Conservation (phyloP, 768 basidiomycete species). For the Myochromella boudieri region DNA sequence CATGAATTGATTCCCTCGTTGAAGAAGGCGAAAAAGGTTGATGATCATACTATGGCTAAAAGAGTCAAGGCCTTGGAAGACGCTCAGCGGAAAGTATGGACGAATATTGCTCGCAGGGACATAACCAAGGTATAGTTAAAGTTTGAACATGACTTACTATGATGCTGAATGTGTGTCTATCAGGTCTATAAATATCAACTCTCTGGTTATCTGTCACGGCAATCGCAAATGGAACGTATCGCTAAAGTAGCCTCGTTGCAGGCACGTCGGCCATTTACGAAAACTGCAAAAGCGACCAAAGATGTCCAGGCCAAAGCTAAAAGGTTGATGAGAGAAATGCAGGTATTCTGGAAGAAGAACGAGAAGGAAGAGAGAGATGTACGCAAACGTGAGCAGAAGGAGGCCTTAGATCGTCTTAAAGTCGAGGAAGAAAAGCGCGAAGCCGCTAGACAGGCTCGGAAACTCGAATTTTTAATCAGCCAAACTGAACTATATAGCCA, state of each 20-base stretch:
- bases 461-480: conserved; percentile 97
- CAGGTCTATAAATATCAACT: conserved; percentile 83
- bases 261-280: conserved; percentile 72
- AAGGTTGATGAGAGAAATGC: conserved; percentile 92
- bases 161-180: conserved; percentile 5
- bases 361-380: conserved; percentile 95
- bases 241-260: conserved; percentile 74
- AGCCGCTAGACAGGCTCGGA: conserved; percentile 89
- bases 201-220: conserved; percentile 63
- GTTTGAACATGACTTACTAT: not conserved
- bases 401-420: conserved; percentile 84
- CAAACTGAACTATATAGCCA: conserved; percentile 99
- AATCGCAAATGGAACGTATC: conserved; percentile 72
- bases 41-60: conserved; percentile 69
- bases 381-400: conserved; percentile 92
- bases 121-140: conserved; percentile 65
- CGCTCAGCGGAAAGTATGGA: conserved; percentile 87
- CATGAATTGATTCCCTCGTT: conserved; percentile 69
- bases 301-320: conserved; percentile 84
- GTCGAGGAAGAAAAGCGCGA: conserved; percentile 93
- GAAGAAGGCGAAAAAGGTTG: conserved; percentile 75
- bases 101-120: conserved; percentile 81
- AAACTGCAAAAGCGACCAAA: conserved; percentile 76
- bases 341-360: conserved; percentile 96
- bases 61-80: conserved; percentile 80